These are phyloP conservation scores for Trichophyton schoenleinii DNA, from an alignment of 2,329 filamentous ascomycete genomes.

Conservation along the genomic window DNA sequence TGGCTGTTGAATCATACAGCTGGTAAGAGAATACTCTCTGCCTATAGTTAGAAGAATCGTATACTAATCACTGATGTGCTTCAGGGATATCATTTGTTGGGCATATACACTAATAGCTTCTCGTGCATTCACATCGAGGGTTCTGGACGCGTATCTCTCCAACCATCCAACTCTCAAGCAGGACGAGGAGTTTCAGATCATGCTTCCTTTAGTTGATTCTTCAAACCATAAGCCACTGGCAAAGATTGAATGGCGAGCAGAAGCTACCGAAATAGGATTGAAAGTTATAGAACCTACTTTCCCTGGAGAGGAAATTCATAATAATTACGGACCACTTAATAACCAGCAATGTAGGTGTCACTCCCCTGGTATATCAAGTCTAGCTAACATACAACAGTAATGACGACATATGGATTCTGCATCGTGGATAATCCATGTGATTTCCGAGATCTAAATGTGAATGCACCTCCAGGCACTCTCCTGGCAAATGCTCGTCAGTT, in stretches of 20 bases:
- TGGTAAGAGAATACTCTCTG: conserved; percentile 22
- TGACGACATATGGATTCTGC: conserved; percentile 38
- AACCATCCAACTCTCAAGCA: conserved; percentile 26
- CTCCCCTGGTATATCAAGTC: not conserved
- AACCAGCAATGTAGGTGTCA: conserved; percentile 48
- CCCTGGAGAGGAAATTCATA: conserved; percentile 46
- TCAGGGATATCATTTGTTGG: conserved; percentile 36
- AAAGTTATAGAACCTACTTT: conserved; percentile 36
- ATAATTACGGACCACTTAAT: conserved; percentile 65
- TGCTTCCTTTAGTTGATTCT: conserved; percentile 59
- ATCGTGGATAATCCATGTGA: conserved; percentile 33
- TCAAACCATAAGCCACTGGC: conserved; percentile 56
- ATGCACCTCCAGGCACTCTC: conserved; percentile 28
- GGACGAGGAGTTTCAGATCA: conserved; percentile 51
- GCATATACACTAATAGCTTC: conserved; percentile 34
- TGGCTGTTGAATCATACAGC: not conserved
- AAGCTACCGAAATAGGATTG: conserved; percentile 27
- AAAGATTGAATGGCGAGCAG: conserved; percentile 46
- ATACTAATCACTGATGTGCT: not conserved
- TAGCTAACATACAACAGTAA: conserved; percentile 20
- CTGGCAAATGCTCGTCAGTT: conserved; percentile 25
- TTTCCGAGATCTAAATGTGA: conserved; percentile 32
- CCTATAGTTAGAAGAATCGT: not conserved
- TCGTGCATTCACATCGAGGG: conserved; percentile 33
- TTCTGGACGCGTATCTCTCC: conserved; percentile 27